Conservation (phyloP, 257 asterid genomes). For the Scutellaria barbata region DNA sequence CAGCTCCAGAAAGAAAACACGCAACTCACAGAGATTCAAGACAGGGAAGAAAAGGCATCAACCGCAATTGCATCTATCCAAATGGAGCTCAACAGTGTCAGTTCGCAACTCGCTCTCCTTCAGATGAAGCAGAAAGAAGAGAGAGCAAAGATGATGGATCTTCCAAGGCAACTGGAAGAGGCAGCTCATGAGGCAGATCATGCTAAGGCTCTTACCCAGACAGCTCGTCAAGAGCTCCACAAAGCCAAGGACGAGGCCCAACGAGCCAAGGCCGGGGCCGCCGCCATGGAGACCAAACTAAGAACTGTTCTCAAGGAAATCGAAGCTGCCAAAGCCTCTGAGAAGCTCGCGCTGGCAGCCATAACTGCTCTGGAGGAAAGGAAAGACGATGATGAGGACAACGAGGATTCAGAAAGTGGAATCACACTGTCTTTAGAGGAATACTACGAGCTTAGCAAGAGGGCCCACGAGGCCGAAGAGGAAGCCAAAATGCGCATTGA, state of each 20-base stretch:
- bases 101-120: slow-evolving; percentile 52
- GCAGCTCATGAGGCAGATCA: slow-evolving; percentile 67
- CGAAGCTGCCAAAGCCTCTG: slow-evolving; percentile 80
- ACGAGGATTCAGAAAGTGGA: slow-evolving; percentile 48
- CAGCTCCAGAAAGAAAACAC: slow-evolving; percentile 65
- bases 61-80: slow-evolving; percentile 67
- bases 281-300: slow-evolving; percentile 57
- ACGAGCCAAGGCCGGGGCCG: slow-evolving; percentile 65
- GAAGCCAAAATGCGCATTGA: slow-evolving; percentile 65
- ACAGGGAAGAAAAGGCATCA: slow-evolving; percentile 73
- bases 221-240: slow-evolving; percentile 56
- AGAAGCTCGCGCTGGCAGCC: slow-evolving; percentile 82
- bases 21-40: slow-evolving; percentile 50
- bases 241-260: slow-evolving; percentile 70
- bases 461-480: slow-evolving; percentile 86
- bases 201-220: slow-evolving; percentile 54
- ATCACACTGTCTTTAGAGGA: slow-evolving; percentile 74
- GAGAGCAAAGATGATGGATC: slow-evolving; percentile 64
- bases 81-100: slow-evolving; percentile 55
- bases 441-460: slow-evolving; percentile 85
- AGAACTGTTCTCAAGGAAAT: slow-evolving; percentile 73
- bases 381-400: slow-evolving; percentile 44
- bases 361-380: slow-evolving; percentile 74
- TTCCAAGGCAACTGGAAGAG: slow-evolving; percentile 69
- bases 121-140: slow-evolving; percentile 71